Base-by-base conservation (phyloP, 2,329 filamentous ascomycete species). In the Xylariaceae sp. region DNA sequence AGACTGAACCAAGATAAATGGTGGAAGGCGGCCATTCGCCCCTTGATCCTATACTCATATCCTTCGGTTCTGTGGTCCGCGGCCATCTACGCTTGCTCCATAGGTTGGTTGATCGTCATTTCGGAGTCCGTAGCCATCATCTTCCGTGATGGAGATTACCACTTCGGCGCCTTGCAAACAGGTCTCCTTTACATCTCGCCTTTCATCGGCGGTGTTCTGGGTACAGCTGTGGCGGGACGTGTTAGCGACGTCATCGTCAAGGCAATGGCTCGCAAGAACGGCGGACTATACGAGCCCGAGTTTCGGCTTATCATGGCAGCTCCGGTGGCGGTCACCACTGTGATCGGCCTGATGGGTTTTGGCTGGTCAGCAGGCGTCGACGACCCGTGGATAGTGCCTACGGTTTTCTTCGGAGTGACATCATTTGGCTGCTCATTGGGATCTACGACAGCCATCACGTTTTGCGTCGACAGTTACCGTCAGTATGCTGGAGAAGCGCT, bases 31-130 rank as follows among this genome's bases (percentile, higher is more conserved):
- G 83, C 85, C 41, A 33, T 85, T 4, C 78, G 91, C 1, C 93
- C 91, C 0, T 88, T 97, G 47, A 80, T 96, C 35, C 75, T 97
- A 1, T 95, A 84, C 54, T 79, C 84, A 1, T 96, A 97, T 57
- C 93, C 93, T 0, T 79, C 87, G 0, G 86, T 97, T 1, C 75
- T 96, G 8, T 97, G 90, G 91, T 91, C 87, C 4, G 72, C 89
- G 0, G 72, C 86, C 1, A 80, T 95, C 3, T 97, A 97, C 61
- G 73, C 89, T 0, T 83, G 93, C 53, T 93, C 89, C 0, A 79
- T 97, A 6, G 91, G 91, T 29, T 97, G 91, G 93, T 75, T 97
- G 19, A 96, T 97, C 51, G 89, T 97, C 33, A 78, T 97, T 2
- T 95, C 89, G 1, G 90, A 97, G 64, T 86, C 85, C 0, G 81